Percentiles rank a stretch among this genome's conserved stretches.
phyloP scores from a whole-genome alignment of 2,329 filamentous ascomycete genomes.

The Onygenales sp. region DNA sequence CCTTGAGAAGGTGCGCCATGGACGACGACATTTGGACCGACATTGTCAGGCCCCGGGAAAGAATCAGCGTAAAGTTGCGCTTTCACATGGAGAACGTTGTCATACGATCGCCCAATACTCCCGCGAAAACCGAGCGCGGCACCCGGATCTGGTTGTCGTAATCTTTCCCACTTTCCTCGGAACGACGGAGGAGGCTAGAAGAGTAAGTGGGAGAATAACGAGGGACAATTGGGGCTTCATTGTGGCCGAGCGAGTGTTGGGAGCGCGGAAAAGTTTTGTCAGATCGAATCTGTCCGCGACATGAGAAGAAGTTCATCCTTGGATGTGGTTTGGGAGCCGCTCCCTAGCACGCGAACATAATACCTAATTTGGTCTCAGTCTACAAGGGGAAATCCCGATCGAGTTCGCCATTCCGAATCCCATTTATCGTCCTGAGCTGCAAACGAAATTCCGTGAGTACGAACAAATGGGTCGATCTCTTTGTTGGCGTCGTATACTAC shows the following conservation, averaged over 20 bases:
- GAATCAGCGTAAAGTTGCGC: slow-evolving; percentile 3
- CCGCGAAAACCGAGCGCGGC: too few species aligned
- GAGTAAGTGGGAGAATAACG: too few species aligned
- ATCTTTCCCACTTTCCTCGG: slow-evolving; percentile 9
- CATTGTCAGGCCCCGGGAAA: neutral
- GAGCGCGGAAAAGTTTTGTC: too few species aligned
- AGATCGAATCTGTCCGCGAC: too few species aligned
- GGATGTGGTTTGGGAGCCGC: too few species aligned
- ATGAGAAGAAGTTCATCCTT: too few species aligned
- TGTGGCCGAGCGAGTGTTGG: too few species aligned
- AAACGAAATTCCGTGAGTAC: slow-evolving; percentile 10
- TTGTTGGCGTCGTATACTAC: slow-evolving; percentile 6
- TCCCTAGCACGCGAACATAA: too few species aligned
- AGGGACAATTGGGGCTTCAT: too few species aligned
- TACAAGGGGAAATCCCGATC: slow-evolving; percentile 9
- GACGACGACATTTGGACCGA: slow-evolving; percentile 1
- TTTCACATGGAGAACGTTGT: neutral
- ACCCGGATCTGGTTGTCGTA: too few species aligned
- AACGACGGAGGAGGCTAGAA: too few species aligned
- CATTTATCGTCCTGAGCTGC: slow-evolving; percentile 13
- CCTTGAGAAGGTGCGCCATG: neutral
- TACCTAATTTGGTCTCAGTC: neutral
- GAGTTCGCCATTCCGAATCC: slow-evolving; percentile 9
- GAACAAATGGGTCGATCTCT: slow-evolving; percentile 4
- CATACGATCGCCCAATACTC: too few species aligned